phyloP scores from a whole-genome alignment of 495 filamentous ascomycete genomes.

The Aspergillus avenaceus region DNA sequence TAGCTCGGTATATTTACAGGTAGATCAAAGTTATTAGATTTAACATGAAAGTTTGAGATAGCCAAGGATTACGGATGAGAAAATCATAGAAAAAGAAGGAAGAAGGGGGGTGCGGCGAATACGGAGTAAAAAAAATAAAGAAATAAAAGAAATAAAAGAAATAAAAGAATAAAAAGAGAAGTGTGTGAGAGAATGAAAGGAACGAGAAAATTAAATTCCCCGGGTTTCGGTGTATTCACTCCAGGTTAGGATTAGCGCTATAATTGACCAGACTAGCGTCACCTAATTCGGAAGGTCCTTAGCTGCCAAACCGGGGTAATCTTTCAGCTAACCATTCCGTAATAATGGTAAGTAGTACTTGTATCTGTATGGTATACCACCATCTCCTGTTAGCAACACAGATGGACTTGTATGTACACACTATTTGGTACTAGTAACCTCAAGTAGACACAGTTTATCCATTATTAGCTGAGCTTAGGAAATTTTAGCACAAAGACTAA shows the following conservation, averaged over 20 bases:
- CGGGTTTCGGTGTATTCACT: conserved; percentile 6
- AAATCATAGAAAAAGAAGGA: too few relatives aligned
- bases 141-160: background rate
- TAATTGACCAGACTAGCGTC: conserved; percentile 8
- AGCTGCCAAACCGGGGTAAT: conserved; percentile 12
- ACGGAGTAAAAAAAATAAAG: background rate
- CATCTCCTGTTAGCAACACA: background rate
- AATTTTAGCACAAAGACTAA: background rate
- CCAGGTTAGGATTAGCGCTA: conserved; percentile 7
- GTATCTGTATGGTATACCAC: too few relatives aligned
- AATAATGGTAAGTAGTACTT: too few relatives aligned
- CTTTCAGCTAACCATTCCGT: background rate
- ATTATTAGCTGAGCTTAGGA: too few relatives aligned
- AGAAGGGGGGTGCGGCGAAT: too few relatives aligned
- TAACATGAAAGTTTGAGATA: background rate
- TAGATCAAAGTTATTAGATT: background rate
- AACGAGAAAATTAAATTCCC: conserved; percentile 1
- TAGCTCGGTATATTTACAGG: too few relatives aligned
- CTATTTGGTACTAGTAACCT: too few relatives aligned
- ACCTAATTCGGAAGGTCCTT: conserved; percentile 28
- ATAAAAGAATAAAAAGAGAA: too few relatives aligned
- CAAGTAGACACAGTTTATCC: too few relatives aligned
- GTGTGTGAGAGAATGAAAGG: too few relatives aligned
- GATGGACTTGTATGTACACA: too few relatives aligned
- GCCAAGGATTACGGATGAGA: too few relatives aligned